Percentiles rank a stretch among this genome's conserved stretches.
These are phyloP conservation scores for Magnaporthiopsis rhizophila DNA, from an alignment of 2,329 filamentous ascomycete genomes.

Conservation along the genomic window DNA sequence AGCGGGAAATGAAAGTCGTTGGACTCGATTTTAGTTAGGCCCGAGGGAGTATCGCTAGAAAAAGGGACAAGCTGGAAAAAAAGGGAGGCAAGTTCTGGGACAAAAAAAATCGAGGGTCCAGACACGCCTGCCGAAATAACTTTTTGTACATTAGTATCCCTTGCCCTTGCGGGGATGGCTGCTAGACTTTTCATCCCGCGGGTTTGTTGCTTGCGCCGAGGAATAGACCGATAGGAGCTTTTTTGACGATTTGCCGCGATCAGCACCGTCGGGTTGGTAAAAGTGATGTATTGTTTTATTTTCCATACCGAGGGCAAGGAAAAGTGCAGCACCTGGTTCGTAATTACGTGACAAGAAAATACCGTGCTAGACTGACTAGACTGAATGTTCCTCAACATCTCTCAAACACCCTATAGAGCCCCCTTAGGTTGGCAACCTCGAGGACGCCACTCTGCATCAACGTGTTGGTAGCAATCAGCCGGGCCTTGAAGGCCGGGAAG, in stretches of 20 bases:
- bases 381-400: conserved; percentile 51
- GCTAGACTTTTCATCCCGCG: not conserved
- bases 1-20: conserved; percentile 32
- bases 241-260: conserved; percentile 3
- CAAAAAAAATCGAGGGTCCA: not conserved
- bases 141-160: conserved; percentile 7
- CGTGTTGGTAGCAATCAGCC: conserved; percentile 72
- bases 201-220: not conserved
- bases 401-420: conserved; percentile 91
- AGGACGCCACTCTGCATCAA: conserved; percentile 68
- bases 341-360: conserved; percentile 12
- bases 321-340: not conserved
- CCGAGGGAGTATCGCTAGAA: not conserved
- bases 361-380: not conserved
- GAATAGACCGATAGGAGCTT: conserved; percentile 9
- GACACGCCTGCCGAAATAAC: conserved; percentile 3
- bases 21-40: not conserved
- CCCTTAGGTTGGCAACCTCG: conserved; percentile 87
- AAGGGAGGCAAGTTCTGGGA: not conserved
- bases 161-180: not conserved
- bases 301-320: too few relatives aligned
- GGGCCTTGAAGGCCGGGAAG: conserved; percentile 80
- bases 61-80: conserved; percentile 1
- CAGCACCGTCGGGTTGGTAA: too few relatives aligned
- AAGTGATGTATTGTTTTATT: conserved; percentile 8